A percentile compares a stretch with the other conserved stretches of the same genome.
phyloP scores from a whole-genome alignment of 805 yeast genomes.

The Torulaspora gathmanii region DNA sequence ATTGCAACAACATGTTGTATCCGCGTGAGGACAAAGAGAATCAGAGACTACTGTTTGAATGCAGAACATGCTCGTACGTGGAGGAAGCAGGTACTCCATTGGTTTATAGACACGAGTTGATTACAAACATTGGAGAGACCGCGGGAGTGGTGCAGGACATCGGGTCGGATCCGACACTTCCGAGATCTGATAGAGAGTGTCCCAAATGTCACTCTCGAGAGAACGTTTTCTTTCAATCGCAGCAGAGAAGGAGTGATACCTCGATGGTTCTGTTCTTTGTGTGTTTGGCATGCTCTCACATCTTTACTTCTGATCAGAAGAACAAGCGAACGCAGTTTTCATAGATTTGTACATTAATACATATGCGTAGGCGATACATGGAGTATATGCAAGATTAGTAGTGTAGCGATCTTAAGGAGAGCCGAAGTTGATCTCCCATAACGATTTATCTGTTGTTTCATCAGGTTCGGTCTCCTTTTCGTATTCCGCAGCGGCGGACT shows the following conservation, averaged over 20 bases:
- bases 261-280: slow-evolving; percentile 93
- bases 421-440: slow-evolving; percentile 13
- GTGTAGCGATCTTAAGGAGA: neutral
- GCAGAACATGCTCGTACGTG: slow-evolving; percentile 91
- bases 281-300: slow-evolving; percentile 79
- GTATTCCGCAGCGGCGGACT: neutral
- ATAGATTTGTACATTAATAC: slow-evolving; percentile 8
- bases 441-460: slow-evolving; percentile 6
- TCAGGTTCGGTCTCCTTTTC: slow-evolving; percentile 3
- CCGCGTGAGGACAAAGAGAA: slow-evolving; percentile 90
- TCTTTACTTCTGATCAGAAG: slow-evolving; percentile 41
- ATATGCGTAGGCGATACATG: slow-evolving; percentile 8
- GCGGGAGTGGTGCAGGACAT: slow-evolving; percentile 97
- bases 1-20: slow-evolving; percentile 95
- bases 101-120: slow-evolving; percentile 88
- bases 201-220: slow-evolving; percentile 83
- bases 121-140: slow-evolving; percentile 85
- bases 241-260: slow-evolving; percentile 91
- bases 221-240: slow-evolving; percentile 95
- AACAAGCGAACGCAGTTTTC: slow-evolving; percentile 35
- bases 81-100: slow-evolving; percentile 85
- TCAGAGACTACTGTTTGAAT: slow-evolving; percentile 69
- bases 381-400: slow-evolving; percentile 1
- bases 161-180: slow-evolving; percentile 96
- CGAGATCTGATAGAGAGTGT: slow-evolving; percentile 90